A percentile compares a stretch with the other conserved stretches of the same genome.
Evolutionary conservation across 2,329 filamentous ascomycete genomes (phyloP).

Genomic region (Elsinoe batatas): DNA sequence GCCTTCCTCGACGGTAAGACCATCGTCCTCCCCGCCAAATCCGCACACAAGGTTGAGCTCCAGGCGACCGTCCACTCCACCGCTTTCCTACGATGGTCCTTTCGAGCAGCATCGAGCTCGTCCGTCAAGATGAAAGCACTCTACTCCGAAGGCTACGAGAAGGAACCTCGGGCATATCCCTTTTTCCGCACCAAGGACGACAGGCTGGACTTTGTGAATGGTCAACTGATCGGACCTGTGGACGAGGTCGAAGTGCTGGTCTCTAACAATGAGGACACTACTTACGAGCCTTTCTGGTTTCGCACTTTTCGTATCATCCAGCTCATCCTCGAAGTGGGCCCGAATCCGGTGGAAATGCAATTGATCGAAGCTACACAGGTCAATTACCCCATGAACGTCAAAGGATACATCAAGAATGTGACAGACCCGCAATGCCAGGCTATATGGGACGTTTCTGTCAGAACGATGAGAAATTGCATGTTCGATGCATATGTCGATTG

Average conservation of each 20-base stretch:
- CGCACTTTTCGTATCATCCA: constrained; percentile 31
- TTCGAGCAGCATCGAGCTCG: background rate
- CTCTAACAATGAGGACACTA: background rate
- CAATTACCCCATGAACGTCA: constrained; percentile 31
- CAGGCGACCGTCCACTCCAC: background rate
- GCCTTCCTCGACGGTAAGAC: background rate
- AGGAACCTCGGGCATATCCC: constrained; percentile 28
- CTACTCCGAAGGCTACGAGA: constrained; percentile 30
- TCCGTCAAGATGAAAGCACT: constrained; percentile 19
- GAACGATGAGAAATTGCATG: constrained; percentile 30
- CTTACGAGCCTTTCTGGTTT: constrained; percentile 35
- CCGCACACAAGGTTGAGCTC: background rate
- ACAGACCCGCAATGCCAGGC: constrained; percentile 16
- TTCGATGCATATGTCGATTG: constrained; percentile 24
- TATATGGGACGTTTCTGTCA: constrained; percentile 22
- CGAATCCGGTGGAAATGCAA: constrained; percentile 20
- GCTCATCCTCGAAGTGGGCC: constrained; percentile 18
- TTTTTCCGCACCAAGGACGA: constrained; percentile 33
- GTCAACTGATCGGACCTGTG: constrained; percentile 30
- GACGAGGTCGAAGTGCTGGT: constrained; percentile 28
- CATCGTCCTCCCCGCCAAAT: background rate
- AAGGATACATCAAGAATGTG: constrained; percentile 19
- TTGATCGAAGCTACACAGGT: constrained; percentile 25
- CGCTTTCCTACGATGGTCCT: background rate
- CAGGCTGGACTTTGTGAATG: constrained; percentile 25